These are phyloP conservation scores for Cystoderma amianthinum DNA, from an alignment of 768 basidiomycete genomes.

Conservation along the genomic window DNA sequence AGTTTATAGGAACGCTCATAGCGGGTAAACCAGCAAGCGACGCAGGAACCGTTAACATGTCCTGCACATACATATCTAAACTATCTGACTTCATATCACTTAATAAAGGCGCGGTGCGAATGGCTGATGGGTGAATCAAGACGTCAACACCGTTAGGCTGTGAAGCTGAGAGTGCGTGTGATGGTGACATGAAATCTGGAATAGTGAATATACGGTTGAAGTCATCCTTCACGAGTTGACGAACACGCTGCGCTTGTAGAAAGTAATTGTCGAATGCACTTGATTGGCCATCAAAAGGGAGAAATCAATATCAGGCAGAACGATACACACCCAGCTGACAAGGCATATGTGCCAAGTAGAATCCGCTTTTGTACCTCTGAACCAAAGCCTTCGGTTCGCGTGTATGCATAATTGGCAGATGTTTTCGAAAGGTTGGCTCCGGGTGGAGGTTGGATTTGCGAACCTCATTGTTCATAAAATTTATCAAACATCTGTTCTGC, in stretches of 20 bases:
- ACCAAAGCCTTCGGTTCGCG: slow-evolving; percentile 72
- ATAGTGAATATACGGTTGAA: slow-evolving; percentile 64
- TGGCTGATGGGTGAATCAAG: slow-evolving; percentile 81
- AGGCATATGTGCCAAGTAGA: slow-evolving; percentile 83
- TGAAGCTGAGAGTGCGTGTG: not conserved
- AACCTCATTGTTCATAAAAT: too few relatives aligned
- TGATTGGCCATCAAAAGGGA: slow-evolving; percentile 2
- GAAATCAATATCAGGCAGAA: not conserved
- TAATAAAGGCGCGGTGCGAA: slow-evolving; percentile 73
- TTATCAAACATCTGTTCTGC: too few relatives aligned
- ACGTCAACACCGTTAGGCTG: slow-evolving; percentile 50
- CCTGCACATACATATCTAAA: slow-evolving; percentile 75
- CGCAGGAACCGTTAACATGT: slow-evolving; percentile 88
- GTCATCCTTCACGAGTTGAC: slow-evolving; percentile 64
- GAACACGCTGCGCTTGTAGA: slow-evolving; percentile 82
- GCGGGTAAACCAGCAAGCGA: slow-evolving; percentile 87
- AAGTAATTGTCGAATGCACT: slow-evolving; percentile 99
- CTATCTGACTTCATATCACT: slow-evolving; percentile 6
- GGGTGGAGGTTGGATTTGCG: too few relatives aligned
- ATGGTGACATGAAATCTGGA: slow-evolving; percentile 37
- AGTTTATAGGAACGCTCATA: slow-evolving; percentile 61
- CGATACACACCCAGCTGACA: slow-evolving; percentile 77
- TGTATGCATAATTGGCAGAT: too few relatives aligned
- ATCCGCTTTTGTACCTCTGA: slow-evolving; percentile 82
- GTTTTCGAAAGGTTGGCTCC: too few relatives aligned